These are phyloP conservation scores for Claviceps lovelessii DNA, from an alignment of 2,329 filamentous ascomycete genomes.

Conservation along the genomic window DNA sequence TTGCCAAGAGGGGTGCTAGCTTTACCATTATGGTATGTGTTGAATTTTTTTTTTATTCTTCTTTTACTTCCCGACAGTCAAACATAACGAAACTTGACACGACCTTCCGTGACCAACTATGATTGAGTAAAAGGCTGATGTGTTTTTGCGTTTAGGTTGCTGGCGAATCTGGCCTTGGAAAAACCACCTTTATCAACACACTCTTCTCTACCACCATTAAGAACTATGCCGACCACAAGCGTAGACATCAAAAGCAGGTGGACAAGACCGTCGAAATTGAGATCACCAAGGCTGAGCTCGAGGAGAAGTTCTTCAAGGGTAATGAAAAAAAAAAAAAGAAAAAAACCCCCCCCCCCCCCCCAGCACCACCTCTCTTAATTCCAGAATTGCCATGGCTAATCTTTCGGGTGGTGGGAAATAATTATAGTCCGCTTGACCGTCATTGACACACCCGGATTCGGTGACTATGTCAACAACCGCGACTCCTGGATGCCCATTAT, in stretches of 20 bases:
- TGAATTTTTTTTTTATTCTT: neutral
- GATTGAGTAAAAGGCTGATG: neutral
- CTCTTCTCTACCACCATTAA: constrained; percentile 99
- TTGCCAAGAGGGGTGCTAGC: constrained; percentile 75
- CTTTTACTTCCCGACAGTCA: no score
- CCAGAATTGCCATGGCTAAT: neutral
- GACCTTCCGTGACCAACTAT: neutral
- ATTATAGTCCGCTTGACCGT: constrained; percentile 81
- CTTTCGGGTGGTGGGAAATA: constrained; percentile 1
- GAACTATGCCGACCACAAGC: constrained; percentile 99
- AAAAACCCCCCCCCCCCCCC: no score
- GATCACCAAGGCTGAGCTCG: constrained; percentile 97
- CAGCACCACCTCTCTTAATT: neutral
- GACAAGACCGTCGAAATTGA: constrained; percentile 99
- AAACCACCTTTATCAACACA: constrained; percentile 99
- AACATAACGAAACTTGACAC: neutral
- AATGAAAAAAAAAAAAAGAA: constrained; percentile 10
- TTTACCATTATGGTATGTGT: constrained; percentile 90
- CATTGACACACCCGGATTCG: constrained; percentile 97
- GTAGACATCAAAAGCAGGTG: constrained; percentile 96
- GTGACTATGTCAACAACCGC: constrained; percentile 99
- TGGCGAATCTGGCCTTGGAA: constrained; percentile 94
- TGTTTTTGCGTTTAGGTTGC: constrained; percentile 51
- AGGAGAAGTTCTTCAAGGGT: constrained; percentile 99
- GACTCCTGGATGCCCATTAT: constrained; percentile 99